Percentiles rank a stretch among this genome's conserved stretches.
phyloP scores from a whole-genome alignment of 2,329 filamentous ascomycete species.

The Ophiostoma australiae region DNA sequence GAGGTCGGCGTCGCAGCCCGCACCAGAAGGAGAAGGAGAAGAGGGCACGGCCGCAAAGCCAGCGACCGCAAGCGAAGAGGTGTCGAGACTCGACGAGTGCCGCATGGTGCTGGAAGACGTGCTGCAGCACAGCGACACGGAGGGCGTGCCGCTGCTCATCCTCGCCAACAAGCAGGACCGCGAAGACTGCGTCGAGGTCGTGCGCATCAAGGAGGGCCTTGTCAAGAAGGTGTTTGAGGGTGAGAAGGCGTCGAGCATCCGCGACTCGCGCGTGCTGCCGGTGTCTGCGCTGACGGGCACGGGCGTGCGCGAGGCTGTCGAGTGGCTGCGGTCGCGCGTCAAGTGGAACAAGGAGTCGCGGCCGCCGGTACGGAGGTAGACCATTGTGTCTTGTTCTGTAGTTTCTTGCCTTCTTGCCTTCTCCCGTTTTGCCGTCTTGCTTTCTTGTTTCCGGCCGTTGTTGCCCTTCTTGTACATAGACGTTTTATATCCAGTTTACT shows the following conservation, averaged over 20 bases:
- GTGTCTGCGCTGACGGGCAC: constrained; percentile 84
- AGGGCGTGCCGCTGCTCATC: constrained; percentile 85
- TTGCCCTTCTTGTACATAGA: not conserved
- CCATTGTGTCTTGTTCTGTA: no score
- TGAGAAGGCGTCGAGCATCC: constrained; percentile 76
- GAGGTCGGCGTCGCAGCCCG: not conserved
- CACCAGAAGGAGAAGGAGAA: no score
- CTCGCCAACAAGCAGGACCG: constrained; percentile 97
- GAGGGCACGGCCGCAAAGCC: not conserved
- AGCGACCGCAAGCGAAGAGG: constrained; percentile 31
- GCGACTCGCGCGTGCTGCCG: constrained; percentile 86
- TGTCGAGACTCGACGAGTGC: constrained; percentile 76
- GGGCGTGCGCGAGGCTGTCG: constrained; percentile 90
- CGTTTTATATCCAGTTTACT: not conserved
- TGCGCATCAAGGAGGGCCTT: constrained; percentile 92
- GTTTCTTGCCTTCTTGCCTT: no score
- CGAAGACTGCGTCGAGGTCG: constrained; percentile 96
- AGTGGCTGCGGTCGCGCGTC: constrained; percentile 87
- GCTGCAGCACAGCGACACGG: constrained; percentile 77
- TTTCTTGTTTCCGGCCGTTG: not conserved
- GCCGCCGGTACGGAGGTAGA: constrained; percentile 83
- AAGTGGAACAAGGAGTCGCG: constrained; percentile 95
- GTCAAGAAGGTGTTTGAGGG: constrained; percentile 95
- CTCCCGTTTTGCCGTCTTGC: not conserved
- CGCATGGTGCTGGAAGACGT: constrained; percentile 84